Conservation (phyloP, 2,329 filamentous ascomycete species). For the Lachnellula cervina region DNA sequence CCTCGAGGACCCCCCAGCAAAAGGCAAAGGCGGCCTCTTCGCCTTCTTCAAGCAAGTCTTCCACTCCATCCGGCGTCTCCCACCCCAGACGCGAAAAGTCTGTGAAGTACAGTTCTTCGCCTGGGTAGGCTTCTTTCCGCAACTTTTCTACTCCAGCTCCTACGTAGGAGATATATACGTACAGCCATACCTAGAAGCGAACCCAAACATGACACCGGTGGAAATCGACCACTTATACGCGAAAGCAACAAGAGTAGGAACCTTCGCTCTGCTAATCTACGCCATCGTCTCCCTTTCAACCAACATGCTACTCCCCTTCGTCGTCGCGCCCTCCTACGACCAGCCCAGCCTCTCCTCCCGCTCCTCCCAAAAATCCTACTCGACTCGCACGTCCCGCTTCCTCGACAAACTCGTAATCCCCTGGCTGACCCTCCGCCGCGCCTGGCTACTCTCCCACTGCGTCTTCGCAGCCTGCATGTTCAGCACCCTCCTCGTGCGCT, state of each 20-base stretch:
- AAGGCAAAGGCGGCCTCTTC: slow-evolving; percentile 60
- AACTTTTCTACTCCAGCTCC: slow-evolving; percentile 91
- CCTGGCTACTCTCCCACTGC: slow-evolving; percentile 83
- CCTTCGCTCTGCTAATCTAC: slow-evolving; percentile 84
- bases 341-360: slow-evolving; percentile 23
- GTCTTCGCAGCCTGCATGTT: slow-evolving; percentile 80
- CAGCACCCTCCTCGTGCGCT: slow-evolving; percentile 72
- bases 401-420: slow-evolving; percentile 68
- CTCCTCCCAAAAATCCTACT: slow-evolving; percentile 23
- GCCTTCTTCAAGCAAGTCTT: slow-evolving; percentile 77
- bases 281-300: slow-evolving; percentile 77
- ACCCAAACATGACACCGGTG: slow-evolving; percentile 70
- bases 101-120: slow-evolving; percentile 80
- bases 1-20: slow-evolving; percentile 58
- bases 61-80: slow-evolving; percentile 70
- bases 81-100: slow-evolving; percentile 75
- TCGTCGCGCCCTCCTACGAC: slow-evolving; percentile 76
- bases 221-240: slow-evolving; percentile 81
- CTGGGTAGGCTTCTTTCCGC: slow-evolving; percentile 95
- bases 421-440: slow-evolving; percentile 78
- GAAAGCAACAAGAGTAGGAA: slow-evolving; percentile 77
- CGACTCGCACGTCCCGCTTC: slow-evolving; percentile 30
- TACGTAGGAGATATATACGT: slow-evolving; percentile 93
- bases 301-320: slow-evolving; percentile 79
- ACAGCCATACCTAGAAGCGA: slow-evolving; percentile 70